Evolutionary conservation across 2,329 filamentous ascomycete genomes (phyloP).

Genomic region (Arachnomyces sp.): DNA sequence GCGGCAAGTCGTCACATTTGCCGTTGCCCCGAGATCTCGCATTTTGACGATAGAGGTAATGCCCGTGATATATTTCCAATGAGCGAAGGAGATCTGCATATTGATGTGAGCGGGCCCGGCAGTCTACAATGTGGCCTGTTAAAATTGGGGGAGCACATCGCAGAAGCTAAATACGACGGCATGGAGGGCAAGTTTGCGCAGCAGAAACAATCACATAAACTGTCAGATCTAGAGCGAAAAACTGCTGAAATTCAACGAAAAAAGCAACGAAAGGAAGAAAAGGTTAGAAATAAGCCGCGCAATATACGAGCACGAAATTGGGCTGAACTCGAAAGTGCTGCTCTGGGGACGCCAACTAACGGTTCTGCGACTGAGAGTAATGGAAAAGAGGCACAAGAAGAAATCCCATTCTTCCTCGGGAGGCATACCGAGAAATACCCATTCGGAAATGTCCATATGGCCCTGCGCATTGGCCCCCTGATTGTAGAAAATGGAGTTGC

Average conservation of each 20-base stretch:
- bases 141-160: conserved; percentile 11
- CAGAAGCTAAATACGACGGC: conserved; percentile 10
- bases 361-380: neutral
- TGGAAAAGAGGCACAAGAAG: conserved; percentile 13
- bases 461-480: conserved; percentile 33
- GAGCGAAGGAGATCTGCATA: neutral
- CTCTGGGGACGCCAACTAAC: neutral
- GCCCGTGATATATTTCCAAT: conserved; percentile 7
- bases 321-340: neutral
- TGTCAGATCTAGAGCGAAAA: conserved; percentile 1
- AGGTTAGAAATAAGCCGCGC: too few relatives aligned
- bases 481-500: conserved; percentile 35
- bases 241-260: conserved; percentile 1
- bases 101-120: conserved; percentile 1
- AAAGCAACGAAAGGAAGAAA: conserved; percentile 4
- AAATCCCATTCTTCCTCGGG: conserved; percentile 26
- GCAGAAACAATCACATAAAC: neutral
- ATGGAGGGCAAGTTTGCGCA: conserved; percentile 1
- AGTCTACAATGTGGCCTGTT: conserved; percentile 9
- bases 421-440: conserved; percentile 27
- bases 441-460: conserved; percentile 36
- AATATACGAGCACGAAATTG: too few relatives aligned
- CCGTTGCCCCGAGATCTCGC: conserved; percentile 14
- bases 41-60: conserved; percentile 14
- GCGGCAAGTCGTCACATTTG: conserved; percentile 20